Evolutionary conservation across 2,329 filamentous ascomycete species (phyloP), one percentile per base, ranked within the genome.

Genomic region (Ascochyta fabae): DNA sequence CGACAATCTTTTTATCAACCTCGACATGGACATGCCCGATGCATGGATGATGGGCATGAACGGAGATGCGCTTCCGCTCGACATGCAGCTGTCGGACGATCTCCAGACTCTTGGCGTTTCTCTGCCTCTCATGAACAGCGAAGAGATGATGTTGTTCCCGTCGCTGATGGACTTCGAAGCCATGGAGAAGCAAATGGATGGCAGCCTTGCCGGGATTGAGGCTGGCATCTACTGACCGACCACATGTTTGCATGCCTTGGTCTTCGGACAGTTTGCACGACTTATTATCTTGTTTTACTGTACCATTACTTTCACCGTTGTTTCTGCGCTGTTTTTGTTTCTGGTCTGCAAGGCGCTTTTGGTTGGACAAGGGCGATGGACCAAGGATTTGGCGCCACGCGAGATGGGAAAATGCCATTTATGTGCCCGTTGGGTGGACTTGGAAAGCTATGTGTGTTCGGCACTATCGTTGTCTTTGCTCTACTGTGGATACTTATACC

Each of bases 1-100:
- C 50, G 77, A 79, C 59, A 74, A 75, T 27, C 60, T 79, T 9
- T 61, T 70, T 29, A 77, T 79, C 63, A 75, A 70, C 47, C 59
- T 79, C 22, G 68, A 73, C 45, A 65, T 75, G 4, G 69, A 74
- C 40, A 64, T 73, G 59, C 71, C 71, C 5, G 70, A 73, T 44
- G 70, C 65, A 4, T 75, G 72, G 71, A 42, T 64, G 15, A 60
- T 68, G 48, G 59, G 54, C 16, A 48, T 72, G 55, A 57, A 59
- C n/a, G 67, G 66, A 24, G 63, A 72, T 45, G 54, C 60, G 15
- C 54, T 73, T 3, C 71, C 71, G 27, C 61, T 75, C 8, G 69
- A 75, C 36, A 45, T 65, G 31, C 67, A 73, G 29, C 36, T 75
- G 3, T 71, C 69, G 0, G 66, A 73, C 27, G 72, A 74, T 48